These are phyloP conservation scores for Neonothopanus nambi DNA, from an alignment of 1,284 basidiomycete genomes.

Conservation along the genomic window DNA sequence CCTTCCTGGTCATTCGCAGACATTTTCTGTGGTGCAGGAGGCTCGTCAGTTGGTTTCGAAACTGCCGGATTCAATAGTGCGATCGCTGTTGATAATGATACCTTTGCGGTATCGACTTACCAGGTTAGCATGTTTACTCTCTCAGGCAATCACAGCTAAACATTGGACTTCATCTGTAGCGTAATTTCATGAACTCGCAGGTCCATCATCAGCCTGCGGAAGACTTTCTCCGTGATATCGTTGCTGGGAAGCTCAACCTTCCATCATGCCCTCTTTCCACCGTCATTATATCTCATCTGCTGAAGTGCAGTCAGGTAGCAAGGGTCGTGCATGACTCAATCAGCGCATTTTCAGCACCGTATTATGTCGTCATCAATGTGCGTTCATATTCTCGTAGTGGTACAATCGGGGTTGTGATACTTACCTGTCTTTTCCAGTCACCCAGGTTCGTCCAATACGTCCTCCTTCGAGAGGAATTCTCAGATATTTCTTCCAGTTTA, in stretches of 20 bases:
- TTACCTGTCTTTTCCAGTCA: background rate
- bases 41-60: background rate
- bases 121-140: background rate
- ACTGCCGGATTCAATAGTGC: background rate
- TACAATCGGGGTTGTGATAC: too few relatives aligned
- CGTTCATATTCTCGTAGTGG: too few relatives aligned
- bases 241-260: background rate
- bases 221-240: background rate
- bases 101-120: background rate
- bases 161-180: background rate
- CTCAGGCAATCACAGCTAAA: too few relatives aligned
- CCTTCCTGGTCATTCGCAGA: background rate
- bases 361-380: background rate
- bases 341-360: background rate
- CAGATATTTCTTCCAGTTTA: background rate
- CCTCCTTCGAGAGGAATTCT: background rate
- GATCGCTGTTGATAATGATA: background rate
- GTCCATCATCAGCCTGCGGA: background rate
- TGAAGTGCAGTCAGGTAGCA: background rate
- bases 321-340: background rate
- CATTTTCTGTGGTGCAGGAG: slow-evolving; percentile 3
- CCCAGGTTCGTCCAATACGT: background rate
- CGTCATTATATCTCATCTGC: background rate
- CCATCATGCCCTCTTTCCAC: background rate
- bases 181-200: background rate